Evolutionary conservation across 768 basidiomycete genomes (phyloP), one percentile per base, ranked within the genome.

Genomic region (Boletus vermiculosoides): DNA sequence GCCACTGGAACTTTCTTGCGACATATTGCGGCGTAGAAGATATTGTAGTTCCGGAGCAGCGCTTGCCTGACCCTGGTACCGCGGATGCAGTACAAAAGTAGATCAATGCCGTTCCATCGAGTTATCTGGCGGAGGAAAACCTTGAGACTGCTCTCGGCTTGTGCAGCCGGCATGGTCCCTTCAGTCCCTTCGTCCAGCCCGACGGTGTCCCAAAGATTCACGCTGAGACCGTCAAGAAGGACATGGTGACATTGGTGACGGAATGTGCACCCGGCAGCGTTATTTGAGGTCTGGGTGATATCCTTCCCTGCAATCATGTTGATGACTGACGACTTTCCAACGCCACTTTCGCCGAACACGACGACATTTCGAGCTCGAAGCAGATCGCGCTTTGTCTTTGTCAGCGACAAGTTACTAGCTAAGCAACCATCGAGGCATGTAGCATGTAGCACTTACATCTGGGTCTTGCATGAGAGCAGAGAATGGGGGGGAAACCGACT

Each of bases 301-400:
- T 67, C 47, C 8, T 50, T 16, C 15, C 66, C 70, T 6, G 62
- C 64, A 40, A 78, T 61, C 71, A 75, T 67, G 59, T 78, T 79
- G 58, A 79, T 66, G 34, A 78, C 58, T 0, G 74, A 76, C 50
- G 76, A 78, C 55, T 79, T 79, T 36, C 73, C 73, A 15, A 66
- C 52, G 11, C 78, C 76, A 7, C 70, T 70, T 56, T 78, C 74
- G 7, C 78, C 77, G 53, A 79, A 79, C 7, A 79, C 48, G 30
- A 79, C 65, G 39, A 78, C 49, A 54, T 78, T 78, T 34, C 63
- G 66, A 50, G 50, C 18, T 39, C 39, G 63, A 45, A 11, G 50
- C 16, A 11, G 39, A 15, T 34, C 28, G 23, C 20, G 28, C 66
- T 67, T 57, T 23, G 18, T 41, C 37, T 52, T 56, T 47, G 40